Base-by-base conservation (phyloP, 169 alveolate genomes). In the Ichthyophthirius multifiliis region DNA sequence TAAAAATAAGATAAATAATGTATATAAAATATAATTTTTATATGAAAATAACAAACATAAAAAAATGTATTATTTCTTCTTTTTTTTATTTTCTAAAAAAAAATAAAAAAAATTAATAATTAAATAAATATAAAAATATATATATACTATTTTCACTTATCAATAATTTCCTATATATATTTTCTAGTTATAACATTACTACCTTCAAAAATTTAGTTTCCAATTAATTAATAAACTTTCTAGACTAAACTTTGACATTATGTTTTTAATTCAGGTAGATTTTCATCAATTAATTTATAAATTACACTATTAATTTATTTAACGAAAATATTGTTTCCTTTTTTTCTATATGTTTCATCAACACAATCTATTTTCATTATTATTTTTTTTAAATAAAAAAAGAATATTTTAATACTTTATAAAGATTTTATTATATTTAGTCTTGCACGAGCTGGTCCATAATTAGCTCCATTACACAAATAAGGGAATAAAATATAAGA, bases 361-460 rank as follows among this genome's bases (percentile, higher is more conserved):
- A 34, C 39, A 12, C 31, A 27, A 9, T 55, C 71, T 55, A 15
- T 55, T 15, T 27, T 10, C 12, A 55, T 4, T 48, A 0, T 27
- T 15, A 55, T 20, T 6, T 4, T 5, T 16, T 4, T 48, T 48
- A 1, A 48, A 48, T 27, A 1, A 48, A 20, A 48, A 48, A 13
- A 0, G 18, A 48, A 0, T 4, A 48, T 48, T 27, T 55, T 20
- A 27, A 12, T 78, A 78, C 84, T 55, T 31, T 65, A 65, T 64
- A 78, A 64, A 41, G 73, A 64, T 23, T 43, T 78, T 31, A 78
- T 78, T 15, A 75, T 75, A 16, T 20, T 20, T 30, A 46, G 43
- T 35, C 65, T 78, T 18, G 84, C 46, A 43, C 65, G 63, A 15
- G 45, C 45, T 31, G 84, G 84, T 20, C 77, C 84, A 65, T 41